Conservation (phyloP, 108 stramenopile genomes). For the Stephanodiscus minutulus region DNA sequence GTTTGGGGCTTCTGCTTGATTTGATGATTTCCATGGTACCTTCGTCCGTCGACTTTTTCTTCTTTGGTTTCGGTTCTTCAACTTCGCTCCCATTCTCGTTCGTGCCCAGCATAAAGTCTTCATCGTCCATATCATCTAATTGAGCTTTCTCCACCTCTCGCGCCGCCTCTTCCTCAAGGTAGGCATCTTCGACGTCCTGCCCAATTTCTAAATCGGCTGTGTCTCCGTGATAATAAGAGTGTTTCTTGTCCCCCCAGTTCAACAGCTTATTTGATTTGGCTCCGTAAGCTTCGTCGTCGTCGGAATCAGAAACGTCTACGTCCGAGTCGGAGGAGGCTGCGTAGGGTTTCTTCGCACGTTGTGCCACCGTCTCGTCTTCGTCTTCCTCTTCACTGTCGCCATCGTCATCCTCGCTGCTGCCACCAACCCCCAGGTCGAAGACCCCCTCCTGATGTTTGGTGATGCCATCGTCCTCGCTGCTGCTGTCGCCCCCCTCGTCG, state of each 20-base stretch:
- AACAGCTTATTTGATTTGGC: constrained; percentile 36
- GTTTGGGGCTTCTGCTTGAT: constrained; percentile 20
- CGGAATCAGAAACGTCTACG: constrained; percentile 39
- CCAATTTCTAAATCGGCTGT: constrained; percentile 96
- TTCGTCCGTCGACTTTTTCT: constrained; percentile 10
- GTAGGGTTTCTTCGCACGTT: background rate
- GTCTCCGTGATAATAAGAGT: constrained; percentile 89
- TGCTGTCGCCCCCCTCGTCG: constrained; percentile 15
- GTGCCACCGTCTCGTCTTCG: background rate
- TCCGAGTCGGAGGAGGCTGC: constrained; percentile 15
- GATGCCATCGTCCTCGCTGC: constrained; percentile 57
- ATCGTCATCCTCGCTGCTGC: constrained; percentile 48
- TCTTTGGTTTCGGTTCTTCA: constrained; percentile 31
- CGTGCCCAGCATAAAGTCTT: constrained; percentile 79
- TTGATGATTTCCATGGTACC: constrained; percentile 7
- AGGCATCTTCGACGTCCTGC: constrained; percentile 78
- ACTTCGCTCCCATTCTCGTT: constrained; percentile 16
- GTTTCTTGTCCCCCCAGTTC: constrained; percentile 90
- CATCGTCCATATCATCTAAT: constrained; percentile 80
- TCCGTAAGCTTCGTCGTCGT: constrained; percentile 42
- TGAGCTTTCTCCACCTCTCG: constrained; percentile 72
- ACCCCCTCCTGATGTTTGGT: constrained; percentile 55
- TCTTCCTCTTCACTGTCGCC: background rate
- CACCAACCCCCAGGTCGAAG: constrained; percentile 68
- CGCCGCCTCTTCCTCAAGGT: constrained; percentile 83